These are phyloP conservation scores for Pythium insidiosum DNA, from an alignment of 352 stramenopile species.

Conservation along the genomic window DNA sequence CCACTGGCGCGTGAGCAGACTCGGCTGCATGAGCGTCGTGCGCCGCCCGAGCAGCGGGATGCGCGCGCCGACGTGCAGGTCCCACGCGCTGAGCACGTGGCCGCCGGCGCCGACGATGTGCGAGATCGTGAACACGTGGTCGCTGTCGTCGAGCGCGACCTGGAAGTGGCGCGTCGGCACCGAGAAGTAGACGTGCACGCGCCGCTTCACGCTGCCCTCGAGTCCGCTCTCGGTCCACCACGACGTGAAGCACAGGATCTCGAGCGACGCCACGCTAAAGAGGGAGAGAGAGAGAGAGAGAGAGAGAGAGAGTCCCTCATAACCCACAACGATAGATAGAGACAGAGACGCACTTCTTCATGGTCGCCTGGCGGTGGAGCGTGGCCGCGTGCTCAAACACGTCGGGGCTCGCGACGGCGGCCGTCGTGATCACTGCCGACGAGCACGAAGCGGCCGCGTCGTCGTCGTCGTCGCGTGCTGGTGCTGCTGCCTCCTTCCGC, in stretches of 20 bases:
- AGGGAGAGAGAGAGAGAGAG: no score
- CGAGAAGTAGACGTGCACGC: constrained; percentile 53
- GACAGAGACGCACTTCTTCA: constrained; percentile 41
- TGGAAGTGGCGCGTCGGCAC: constrained; percentile 51
- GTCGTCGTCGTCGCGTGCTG: no score
- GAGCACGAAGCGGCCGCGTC: no score
- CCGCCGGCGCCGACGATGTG: constrained; percentile 44
- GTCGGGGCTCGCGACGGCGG: no score
- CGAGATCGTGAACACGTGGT: constrained; percentile 74
- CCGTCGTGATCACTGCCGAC: no score
- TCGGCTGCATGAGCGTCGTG: constrained; percentile 70
- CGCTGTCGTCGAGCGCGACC: no score
- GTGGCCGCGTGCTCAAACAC: constrained; percentile 36
- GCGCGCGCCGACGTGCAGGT: constrained; percentile 59
- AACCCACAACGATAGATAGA: no score
- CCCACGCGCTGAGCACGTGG: constrained; percentile 39
- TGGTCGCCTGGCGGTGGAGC: constrained; percentile 36
- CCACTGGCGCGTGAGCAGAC: constrained; percentile 68
- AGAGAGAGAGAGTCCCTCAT: no score
- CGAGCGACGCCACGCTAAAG: constrained; percentile 42
- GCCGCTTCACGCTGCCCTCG: constrained; percentile 23
- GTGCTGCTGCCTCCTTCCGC: not conserved
- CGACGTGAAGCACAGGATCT: constrained; percentile 64
- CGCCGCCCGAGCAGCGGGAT: constrained; percentile 45
- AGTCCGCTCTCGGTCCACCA: constrained; percentile 56